These are phyloP conservation scores for Phytophthora pseudosyringae DNA, from an alignment of 352 stramenopile genomes.

Conservation along the genomic window DNA sequence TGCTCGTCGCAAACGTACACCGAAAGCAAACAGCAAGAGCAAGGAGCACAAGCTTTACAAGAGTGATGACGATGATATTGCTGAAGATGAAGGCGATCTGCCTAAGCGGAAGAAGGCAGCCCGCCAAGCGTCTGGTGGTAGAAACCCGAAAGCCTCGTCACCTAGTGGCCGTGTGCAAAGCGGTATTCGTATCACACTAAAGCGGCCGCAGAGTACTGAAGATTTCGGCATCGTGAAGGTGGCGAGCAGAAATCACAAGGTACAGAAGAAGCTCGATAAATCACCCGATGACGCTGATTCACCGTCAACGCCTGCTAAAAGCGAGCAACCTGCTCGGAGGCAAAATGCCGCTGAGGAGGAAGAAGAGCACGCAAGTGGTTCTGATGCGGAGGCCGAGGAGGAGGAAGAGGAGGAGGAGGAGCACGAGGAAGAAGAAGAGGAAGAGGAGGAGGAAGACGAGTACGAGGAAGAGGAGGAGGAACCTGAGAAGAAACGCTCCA, in stretches of 20 bases:
- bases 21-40: constrained; percentile 45
- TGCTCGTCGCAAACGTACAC: constrained; percentile 39
- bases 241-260: constrained; percentile 41
- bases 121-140: constrained; percentile 38
- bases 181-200: constrained; percentile 56
- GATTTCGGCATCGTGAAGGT: constrained; percentile 52
- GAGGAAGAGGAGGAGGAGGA: constrained; percentile 28
- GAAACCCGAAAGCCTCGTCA: constrained; percentile 32
- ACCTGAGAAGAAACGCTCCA: constrained; percentile 39
- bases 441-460: constrained; percentile 59
- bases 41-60: constrained; percentile 48
- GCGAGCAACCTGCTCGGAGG: constrained; percentile 13
- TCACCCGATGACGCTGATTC: constrained; percentile 13
- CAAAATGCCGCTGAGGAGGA: constrained; percentile 38
- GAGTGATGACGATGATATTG: constrained; percentile 63
- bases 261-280: constrained; percentile 54
- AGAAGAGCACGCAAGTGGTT: constrained; percentile 50
- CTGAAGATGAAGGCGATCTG: constrained; percentile 42
- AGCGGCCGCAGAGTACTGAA: constrained; percentile 21
- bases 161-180: constrained; percentile 25
- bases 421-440: constrained; percentile 40
- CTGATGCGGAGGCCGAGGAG: constrained; percentile 44
- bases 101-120: constrained; percentile 48
- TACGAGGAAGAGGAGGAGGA: constrained; percentile 52
- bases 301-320: constrained; percentile 18